These are phyloP conservation scores for Stemphylium lycopersici DNA, from an alignment of 2,329 filamentous ascomycete species.

Conservation along the genomic window DNA sequence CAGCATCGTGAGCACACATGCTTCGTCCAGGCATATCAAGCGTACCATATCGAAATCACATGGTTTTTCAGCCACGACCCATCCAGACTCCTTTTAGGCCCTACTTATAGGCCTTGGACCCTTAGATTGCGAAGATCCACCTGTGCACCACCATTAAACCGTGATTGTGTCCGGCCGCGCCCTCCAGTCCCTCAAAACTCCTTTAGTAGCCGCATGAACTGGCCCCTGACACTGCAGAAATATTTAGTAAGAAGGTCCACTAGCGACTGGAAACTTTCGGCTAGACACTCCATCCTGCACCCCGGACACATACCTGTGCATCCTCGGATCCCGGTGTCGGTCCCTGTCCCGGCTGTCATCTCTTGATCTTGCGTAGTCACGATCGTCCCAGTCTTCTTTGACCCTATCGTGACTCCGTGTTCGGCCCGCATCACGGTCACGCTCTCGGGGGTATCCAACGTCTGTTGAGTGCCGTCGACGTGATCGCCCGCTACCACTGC, in stretches of 20 bases:
- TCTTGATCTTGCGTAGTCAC: constrained; percentile 4
- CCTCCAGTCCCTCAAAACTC: constrained; percentile 23
- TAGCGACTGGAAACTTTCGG: constrained; percentile 38
- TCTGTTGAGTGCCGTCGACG: constrained; percentile 34
- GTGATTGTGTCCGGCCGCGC: neutral
- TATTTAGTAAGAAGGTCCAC: constrained; percentile 26
- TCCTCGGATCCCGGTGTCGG: constrained; percentile 29
- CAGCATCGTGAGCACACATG: neutral
- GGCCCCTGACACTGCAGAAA: constrained; percentile 22
- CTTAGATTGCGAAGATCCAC: neutral
- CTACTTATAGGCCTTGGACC: neutral
- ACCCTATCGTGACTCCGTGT: constrained; percentile 39
- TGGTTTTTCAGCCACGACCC: constrained; percentile 3
- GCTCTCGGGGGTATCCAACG: constrained; percentile 33
- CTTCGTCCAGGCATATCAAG: neutral
- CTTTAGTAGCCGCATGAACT: constrained; percentile 25
- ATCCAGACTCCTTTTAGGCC: constrained; percentile 4
- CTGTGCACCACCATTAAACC: neutral
- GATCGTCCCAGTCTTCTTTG: constrained; percentile 34
- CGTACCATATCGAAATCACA: constrained; percentile 4
- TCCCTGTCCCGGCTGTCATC: constrained; percentile 23
- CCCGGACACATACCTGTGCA: constrained; percentile 43
- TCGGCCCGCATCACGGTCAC: constrained; percentile 23
- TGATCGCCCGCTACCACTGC: constrained; percentile 16
- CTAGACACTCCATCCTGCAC: constrained; percentile 46